phyloP scores from a whole-genome alignment of 1,139 yeast species.

The Pichia sp. region DNA sequence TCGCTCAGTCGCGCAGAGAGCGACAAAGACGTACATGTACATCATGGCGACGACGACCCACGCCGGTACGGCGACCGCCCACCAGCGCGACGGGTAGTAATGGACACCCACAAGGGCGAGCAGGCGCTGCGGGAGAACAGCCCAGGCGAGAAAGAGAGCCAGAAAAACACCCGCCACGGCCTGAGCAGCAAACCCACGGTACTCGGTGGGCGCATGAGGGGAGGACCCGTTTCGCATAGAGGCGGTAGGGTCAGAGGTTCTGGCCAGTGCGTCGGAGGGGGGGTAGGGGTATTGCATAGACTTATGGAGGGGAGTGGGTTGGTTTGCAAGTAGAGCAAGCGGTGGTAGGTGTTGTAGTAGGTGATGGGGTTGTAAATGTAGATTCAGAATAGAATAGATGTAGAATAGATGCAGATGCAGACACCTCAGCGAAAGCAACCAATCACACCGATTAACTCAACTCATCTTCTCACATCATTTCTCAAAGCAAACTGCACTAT shows the following conservation, averaged over 20 bases:
- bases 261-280: slow-evolving; percentile 50
- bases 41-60: slow-evolving; percentile 63
- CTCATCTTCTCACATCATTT: not conserved
- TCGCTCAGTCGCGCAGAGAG: slow-evolving; percentile 67
- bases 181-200: slow-evolving; percentile 73
- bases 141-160: slow-evolving; percentile 59
- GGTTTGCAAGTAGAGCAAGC: not conserved
- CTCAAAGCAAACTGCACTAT: not conserved
- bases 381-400: too few species aligned
- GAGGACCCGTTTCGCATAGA: slow-evolving; percentile 66
- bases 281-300: too few species aligned
- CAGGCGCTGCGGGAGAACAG: slow-evolving; percentile 51
- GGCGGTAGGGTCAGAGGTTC: slow-evolving; percentile 71
- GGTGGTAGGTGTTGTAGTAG: too few species aligned
- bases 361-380: too few species aligned
- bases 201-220: slow-evolving; percentile 54
- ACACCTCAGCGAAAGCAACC: too few species aligned
- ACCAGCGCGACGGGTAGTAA: slow-evolving; percentile 81
- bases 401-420: too few species aligned
- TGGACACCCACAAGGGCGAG: slow-evolving; percentile 52
- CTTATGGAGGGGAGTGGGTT: not conserved
- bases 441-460: too few species aligned
- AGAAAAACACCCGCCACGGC: slow-evolving; percentile 51
- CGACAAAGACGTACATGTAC: slow-evolving; percentile 63
- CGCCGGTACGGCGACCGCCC: slow-evolving; percentile 75